Base-by-base conservation (phyloP, 805 yeast species). In the Kuraishia molischiana region DNA sequence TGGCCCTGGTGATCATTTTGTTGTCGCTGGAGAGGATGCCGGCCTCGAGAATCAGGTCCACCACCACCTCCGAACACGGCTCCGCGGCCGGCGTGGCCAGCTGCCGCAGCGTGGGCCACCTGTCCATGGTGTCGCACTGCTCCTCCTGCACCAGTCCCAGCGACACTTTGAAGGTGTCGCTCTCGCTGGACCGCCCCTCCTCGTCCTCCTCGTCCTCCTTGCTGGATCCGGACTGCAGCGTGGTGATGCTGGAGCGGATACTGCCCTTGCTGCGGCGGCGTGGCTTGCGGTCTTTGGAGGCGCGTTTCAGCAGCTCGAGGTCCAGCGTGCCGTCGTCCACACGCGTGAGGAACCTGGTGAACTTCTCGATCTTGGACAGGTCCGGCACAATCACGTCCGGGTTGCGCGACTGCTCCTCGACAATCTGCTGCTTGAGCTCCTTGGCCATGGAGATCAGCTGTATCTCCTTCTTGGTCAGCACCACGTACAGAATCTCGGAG, bases 261-360 rank as follows among this genome's bases (percentile, higher is more conserved):
- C 28, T 21, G 5, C 20, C 26, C 10, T 22, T 20, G 9, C 28
- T 21, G 15, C 28, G 19, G 8, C 28, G 26, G 24, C 18, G 18
- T 32, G 26, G 14, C 11, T 9, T 40, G 5, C 49, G 45, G 3
- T 54, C 58, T 40, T 59, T 62, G 18, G 67, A 56, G 2, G 74
- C 65, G 39, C 71, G 69, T 50, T 69, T 67, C 47, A 79, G 56
- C 22, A 78, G 52, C 0, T 68, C 64, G 30, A 74, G 46, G 54
- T 79, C 84, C 52, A 78, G 54, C 45, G 69, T 68, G 1, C 85
- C 86, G 52, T 79, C 81, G 52, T 80, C 85, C 33, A 77, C 69
- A 5, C 77, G 70, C 41, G 69, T 70, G 50, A 79, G 57, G 21
- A 75, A 70, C 10, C 67, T 67, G 40, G 76, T 77, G 42, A 77